These are phyloP conservation scores for Typha latifolia DNA, from an alignment of 176 grass and related monocot genomes.

Conservation along the genomic window DNA sequence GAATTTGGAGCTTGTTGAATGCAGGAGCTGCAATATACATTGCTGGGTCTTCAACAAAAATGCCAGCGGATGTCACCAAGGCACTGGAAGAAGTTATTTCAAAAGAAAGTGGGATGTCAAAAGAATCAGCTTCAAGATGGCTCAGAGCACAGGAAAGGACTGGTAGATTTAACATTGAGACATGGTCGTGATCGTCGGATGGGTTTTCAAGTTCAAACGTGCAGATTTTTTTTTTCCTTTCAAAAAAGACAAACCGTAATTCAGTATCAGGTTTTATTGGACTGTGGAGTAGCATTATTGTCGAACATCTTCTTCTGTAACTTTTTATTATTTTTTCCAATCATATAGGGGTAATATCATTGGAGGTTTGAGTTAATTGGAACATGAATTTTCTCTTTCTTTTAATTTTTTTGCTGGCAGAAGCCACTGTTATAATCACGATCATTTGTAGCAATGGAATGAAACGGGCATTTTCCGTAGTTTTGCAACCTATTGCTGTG, in stretches of 20 bases:
- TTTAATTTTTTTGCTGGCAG: too few relatives aligned
- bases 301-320: too few relatives aligned
- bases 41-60: slow-evolving; percentile 73
- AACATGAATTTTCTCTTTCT: too few relatives aligned
- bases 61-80: slow-evolving; percentile 71
- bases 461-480: too few relatives aligned
- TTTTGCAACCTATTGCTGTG: too few relatives aligned
- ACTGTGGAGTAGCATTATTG: background rate
- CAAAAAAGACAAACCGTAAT: background rate
- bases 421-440: too few relatives aligned
- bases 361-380: too few relatives aligned
- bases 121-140: slow-evolving; percentile 45
- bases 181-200: slow-evolving; percentile 42
- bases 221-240: background rate
- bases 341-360: too few relatives aligned
- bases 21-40: slow-evolving; percentile 60
- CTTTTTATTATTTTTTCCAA: too few relatives aligned
- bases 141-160: slow-evolving; percentile 51
- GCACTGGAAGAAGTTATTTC: slow-evolving; percentile 68
- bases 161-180: slow-evolving; percentile 65
- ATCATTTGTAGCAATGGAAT: too few relatives aligned
- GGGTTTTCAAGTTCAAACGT: background rate
- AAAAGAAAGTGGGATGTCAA: slow-evolving; percentile 35
- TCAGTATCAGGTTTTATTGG: background rate
- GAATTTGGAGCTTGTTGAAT: slow-evolving; percentile 59